Base-by-base conservation (phyloP, 805 yeast species). In the Candida succiphila region DNA sequence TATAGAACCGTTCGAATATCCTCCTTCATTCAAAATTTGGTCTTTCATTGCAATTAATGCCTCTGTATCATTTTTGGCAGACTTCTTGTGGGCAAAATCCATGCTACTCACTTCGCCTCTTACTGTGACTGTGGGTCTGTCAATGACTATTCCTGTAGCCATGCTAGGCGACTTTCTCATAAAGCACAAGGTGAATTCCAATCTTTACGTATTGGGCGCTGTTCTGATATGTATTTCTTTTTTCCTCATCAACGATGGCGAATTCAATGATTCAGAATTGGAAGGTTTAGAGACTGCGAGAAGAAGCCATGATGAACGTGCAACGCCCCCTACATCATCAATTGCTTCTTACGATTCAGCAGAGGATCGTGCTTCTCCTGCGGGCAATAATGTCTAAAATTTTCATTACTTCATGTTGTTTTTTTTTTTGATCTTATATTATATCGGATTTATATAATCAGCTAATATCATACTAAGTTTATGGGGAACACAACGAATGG, bases 21-120 rank as follows among this genome's bases (percentile, higher is more conserved):
- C 97, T 1, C 62, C 67, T 0, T 56, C 70, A 2, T 40, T 59
- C 1, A 61, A 63, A 25, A 73, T 80, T 3, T 60, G 76, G 48
- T 37, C 56, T 1, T 61, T 87, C 3, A 59, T 89, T 6, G 32
- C 69, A 0, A 40, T 74, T 30, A 92, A 92, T 54, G 82, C 88
- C 37, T 48, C 73, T 24, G 75, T 86, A 27, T 86, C 96, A 1
- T 79, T 92, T 44, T 57, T 88, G 13, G 80, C 94, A 26, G 98
- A 92, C 53, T 87, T 80, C 46, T 77, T 94, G 48, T 92, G 98
- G 98, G 95, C 95, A 23, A 75, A 85, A 41, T 94, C 97, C 1
- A 92, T 88, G 74, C 67, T 92, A 22, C 61, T 92, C 49, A 92
- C 98, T 1, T 80, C 92, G 29, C 98, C 98, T 2, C 63, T 92